A percentile compares a stretch with the other conserved stretches of the same genome.
Evolutionary conservation across 495 filamentous ascomycete species (phyloP).

Genomic region (Bathelium albidoporum): DNA sequence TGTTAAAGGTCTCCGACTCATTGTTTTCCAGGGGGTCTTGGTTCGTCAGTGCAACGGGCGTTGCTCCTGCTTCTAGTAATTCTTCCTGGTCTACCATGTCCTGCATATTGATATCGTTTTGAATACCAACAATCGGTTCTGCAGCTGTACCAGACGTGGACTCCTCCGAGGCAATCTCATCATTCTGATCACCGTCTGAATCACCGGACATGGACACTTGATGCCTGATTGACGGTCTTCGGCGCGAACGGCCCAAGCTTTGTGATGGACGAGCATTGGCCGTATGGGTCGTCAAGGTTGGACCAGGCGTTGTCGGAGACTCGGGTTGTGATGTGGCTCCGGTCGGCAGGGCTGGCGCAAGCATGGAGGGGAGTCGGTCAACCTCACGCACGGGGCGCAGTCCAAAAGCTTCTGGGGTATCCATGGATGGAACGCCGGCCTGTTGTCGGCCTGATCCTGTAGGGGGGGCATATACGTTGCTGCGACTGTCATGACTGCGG

Average conservation of each 20-base stretch:
- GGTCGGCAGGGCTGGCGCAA: constrained; percentile 54
- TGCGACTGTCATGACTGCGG: constrained; percentile 45
- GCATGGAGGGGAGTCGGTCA: constrained; percentile 77
- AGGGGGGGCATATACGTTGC: neutral
- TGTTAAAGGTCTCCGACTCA: constrained; percentile 86
- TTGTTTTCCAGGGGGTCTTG: constrained; percentile 72
- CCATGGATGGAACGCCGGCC: constrained; percentile 32
- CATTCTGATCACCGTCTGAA: constrained; percentile 72
- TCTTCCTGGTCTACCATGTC: constrained; percentile 60
- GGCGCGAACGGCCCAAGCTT: constrained; percentile 29
- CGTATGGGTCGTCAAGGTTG: constrained; percentile 35
- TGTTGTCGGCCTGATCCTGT: neutral
- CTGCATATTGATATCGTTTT: constrained; percentile 66
- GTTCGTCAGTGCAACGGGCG: constrained; percentile 62
- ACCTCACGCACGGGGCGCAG: constrained; percentile 72
- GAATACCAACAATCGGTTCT: constrained; percentile 68
- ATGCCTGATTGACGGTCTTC: constrained; percentile 74
- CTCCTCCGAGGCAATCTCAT: constrained; percentile 62
- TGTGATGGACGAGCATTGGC: constrained; percentile 23
- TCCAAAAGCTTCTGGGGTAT: constrained; percentile 62
- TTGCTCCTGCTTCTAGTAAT: constrained; percentile 57
- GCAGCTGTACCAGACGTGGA: constrained; percentile 50
- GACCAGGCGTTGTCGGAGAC: constrained; percentile 83
- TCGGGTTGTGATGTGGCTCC: constrained; percentile 78
- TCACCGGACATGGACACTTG: constrained; percentile 82